Percentiles rank a stretch among this genome's conserved stretches.
phyloP scores from a whole-genome alignment of 805 yeast species.

The Candida ficus region DNA sequence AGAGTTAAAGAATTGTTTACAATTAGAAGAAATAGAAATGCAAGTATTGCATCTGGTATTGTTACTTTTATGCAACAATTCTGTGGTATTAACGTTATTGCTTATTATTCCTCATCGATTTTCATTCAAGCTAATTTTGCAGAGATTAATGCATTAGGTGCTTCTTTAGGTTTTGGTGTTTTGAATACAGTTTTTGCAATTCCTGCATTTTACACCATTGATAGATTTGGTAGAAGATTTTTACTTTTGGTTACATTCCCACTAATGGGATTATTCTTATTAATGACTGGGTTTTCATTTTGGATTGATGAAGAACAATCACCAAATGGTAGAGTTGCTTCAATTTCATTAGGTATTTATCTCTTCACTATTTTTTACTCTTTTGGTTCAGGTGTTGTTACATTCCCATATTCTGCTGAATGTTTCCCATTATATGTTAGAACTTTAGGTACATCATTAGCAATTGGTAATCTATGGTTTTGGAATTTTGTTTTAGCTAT shows the following conservation, averaged over 20 bases:
- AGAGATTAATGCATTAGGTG: conserved; percentile 59
- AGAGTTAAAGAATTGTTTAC: conserved; percentile 57
- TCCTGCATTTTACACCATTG: conserved; percentile 79
- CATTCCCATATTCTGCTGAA: conserved; percentile 85
- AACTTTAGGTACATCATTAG: conserved; percentile 76
- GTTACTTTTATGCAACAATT: conserved; percentile 89
- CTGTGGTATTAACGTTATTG: conserved; percentile 86
- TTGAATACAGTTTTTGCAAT: conserved; percentile 74
- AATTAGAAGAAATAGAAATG: conserved; percentile 78
- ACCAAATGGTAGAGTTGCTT: conserved; percentile 53
- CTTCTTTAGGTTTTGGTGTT: conserved; percentile 85
- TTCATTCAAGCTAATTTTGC: conserved; percentile 64
- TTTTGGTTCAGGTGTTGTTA: conserved; percentile 86
- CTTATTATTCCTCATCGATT: conserved; percentile 77
- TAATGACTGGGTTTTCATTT: conserved; percentile 66
- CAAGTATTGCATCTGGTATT: conserved; percentile 72
- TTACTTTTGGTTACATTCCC: conserved; percentile 58
- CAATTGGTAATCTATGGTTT: conserved; percentile 72
- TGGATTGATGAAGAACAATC: conserved; percentile 46
- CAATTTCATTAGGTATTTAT: conserved; percentile 70
- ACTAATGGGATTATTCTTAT: conserved; percentile 52
- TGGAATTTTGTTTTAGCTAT: conserved; percentile 66
- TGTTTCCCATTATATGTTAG: conserved; percentile 75
- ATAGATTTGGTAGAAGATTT: conserved; percentile 67
- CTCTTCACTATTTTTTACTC: conserved; percentile 70